A percentile compares a stretch with the other conserved stretches of the same genome.
Conservation (phyloP, 352 stramenopile genomes). For the Phytophthora boehmeriae region DNA sequence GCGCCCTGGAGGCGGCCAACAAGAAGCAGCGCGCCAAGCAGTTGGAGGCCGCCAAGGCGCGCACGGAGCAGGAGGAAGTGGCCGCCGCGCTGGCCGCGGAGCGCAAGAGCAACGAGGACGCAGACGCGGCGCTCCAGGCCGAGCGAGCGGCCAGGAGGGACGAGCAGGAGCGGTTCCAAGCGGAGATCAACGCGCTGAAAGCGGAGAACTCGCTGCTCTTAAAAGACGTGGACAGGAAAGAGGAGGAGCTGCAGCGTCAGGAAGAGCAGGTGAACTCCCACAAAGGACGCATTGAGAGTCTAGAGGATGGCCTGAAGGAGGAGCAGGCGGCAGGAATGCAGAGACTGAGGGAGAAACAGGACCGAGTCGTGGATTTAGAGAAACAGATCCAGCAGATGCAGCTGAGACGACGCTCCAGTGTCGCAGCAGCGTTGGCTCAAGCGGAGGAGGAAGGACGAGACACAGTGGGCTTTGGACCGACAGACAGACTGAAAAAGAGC, state of each 20-base stretch:
- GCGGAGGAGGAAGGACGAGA: slow-evolving; percentile 42
- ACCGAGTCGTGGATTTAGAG: slow-evolving; percentile 66
- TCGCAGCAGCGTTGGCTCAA: slow-evolving; percentile 44
- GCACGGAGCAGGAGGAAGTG: slow-evolving; percentile 28
- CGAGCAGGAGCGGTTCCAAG: slow-evolving; percentile 51
- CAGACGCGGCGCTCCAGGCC: slow-evolving; percentile 46
- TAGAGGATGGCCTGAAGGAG: slow-evolving; percentile 62
- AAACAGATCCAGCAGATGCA: slow-evolving; percentile 68
- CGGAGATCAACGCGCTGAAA: slow-evolving; percentile 69
- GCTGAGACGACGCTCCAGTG: slow-evolving; percentile 53
- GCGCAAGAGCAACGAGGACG: slow-evolving; percentile 40
- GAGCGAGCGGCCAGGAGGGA: slow-evolving; percentile 28
- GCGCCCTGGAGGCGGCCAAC: slow-evolving; percentile 73
- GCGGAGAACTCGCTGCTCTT: slow-evolving; percentile 74
- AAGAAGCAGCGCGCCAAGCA: slow-evolving; percentile 82
- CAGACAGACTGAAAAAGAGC: slow-evolving; percentile 33
- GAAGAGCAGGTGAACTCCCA: slow-evolving; percentile 73
- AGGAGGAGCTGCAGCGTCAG: slow-evolving; percentile 59
- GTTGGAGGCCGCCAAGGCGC: slow-evolving; percentile 51
- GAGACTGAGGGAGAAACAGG: slow-evolving; percentile 77
- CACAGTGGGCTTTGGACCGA: slow-evolving; percentile 55
- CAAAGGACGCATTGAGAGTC: slow-evolving; percentile 60
- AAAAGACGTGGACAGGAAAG: slow-evolving; percentile 78
- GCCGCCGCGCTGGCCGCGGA: slow-evolving; percentile 36
- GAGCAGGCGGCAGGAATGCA: slow-evolving; percentile 72